Base-by-base conservation (phyloP, 441 rosid genomes). In the Syzygium malaccense region DNA sequence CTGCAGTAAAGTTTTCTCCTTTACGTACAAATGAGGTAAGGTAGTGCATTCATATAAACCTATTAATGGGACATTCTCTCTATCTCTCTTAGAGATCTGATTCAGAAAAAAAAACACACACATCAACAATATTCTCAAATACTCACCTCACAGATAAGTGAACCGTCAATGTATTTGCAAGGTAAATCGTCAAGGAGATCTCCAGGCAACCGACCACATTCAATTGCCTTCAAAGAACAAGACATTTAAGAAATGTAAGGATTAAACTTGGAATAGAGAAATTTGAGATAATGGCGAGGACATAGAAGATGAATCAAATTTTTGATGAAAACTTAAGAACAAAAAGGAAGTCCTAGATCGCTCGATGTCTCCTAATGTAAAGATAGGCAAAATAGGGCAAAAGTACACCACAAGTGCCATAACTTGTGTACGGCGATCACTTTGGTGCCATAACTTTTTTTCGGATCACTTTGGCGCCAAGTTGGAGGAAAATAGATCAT, bases 131-230 rank as follows among this genome's bases (percentile, higher is more conserved):
- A 28, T 26, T 55, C 25, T 57, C 75, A 17, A 75, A 88, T 84
- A 10, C 93, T 93, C 91, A 96, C 99, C 99, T 96, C 98, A 86
- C 99, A 98, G 80, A 93, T 64, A 80, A 98, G 92, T 30, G 95
- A 92, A 71, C 99, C 99, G 90, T 95, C 94, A 90, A 93, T 90
- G 90, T 92, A 98, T 91, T 95, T 95, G 96, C 94, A 95, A 25
- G 97, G 97, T 90, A 96, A 92, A 89, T 93, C 97, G 88, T 94
- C 98, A 93, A 95, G 92, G 90, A 95, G 88, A 91, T 97, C 99
- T 88, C 96, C 95, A 86, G 99, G 99, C 90, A 98, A 93, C 91
- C 93, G 93, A 28, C 99, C 99, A 90, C 96, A 95, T 89, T 96
- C 99, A 92, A 98, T 95, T 85, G 98, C 99, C 99, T 98, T 62